A percentile compares a stretch with the other conserved stretches of the same genome.
Evolutionary conservation across 78 protist species (phyloP).

Genomic region (Emiliania huxleyi): DNA sequence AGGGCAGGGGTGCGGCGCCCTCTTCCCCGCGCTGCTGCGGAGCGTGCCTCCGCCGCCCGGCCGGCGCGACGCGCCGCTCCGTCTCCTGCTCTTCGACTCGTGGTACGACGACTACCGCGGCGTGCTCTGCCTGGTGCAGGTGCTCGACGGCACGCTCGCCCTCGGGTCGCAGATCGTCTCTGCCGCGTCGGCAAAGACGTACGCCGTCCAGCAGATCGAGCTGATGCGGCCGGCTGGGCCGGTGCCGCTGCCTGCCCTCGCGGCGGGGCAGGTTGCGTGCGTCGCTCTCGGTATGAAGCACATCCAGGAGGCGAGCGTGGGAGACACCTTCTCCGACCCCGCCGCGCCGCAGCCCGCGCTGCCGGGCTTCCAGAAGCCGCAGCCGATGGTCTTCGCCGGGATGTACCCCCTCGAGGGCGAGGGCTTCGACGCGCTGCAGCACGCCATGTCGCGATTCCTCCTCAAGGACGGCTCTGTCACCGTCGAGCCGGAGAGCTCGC

Average conservation of each 20-base stretch:
- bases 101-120: slow-evolving; percentile 75
- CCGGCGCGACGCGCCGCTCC: background rate
- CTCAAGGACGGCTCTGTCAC: background rate
- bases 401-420: background rate
- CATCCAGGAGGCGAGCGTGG: slow-evolving; percentile 75
- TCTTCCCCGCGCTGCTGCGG: slow-evolving; percentile 69
- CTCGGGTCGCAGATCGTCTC: slow-evolving; percentile 58
- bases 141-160: slow-evolving; percentile 63
- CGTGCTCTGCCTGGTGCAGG: slow-evolving; percentile 70
- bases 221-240: background rate
- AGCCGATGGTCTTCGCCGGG: slow-evolving; percentile 34
- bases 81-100: slow-evolving; percentile 78
- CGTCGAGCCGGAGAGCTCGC: background rate
- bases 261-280: slow-evolving; percentile 66
- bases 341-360: background rate
- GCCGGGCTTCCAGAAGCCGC: background rate
- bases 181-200: background rate
- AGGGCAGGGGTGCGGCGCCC: slow-evolving; percentile 41
- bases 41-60: slow-evolving; percentile 56
- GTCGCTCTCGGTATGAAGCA: slow-evolving; percentile 61
- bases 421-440: slow-evolving; percentile 18
- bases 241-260: background rate
- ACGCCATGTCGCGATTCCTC: background rate
- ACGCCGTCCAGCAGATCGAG: background rate
- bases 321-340: slow-evolving; percentile 74